Evolutionary conservation across 2,329 filamentous ascomycete genomes (phyloP), one percentile per base, ranked within the genome.

Genomic region (Penicillium hesseltinei): DNA sequence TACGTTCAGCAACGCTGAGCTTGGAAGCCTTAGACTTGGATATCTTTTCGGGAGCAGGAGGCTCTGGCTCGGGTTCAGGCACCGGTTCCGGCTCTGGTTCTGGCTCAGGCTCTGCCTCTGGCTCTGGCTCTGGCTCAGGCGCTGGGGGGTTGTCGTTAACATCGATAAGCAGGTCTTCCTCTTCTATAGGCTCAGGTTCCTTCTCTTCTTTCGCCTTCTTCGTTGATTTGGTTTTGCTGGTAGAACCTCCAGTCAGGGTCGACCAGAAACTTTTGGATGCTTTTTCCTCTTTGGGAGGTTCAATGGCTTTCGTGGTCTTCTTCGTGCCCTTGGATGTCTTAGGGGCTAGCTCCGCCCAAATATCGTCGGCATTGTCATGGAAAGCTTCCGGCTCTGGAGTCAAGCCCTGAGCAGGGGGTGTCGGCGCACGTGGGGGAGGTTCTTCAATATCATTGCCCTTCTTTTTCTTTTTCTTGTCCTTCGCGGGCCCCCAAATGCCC

Each of bases 1-100:
- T 80, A 63, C 80, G 80, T 62, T 85, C 83, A 17, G 80, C 77
- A 42, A 85, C 75, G 48, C 76, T 80, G 15, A 76, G 72, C 63
- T 77, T 79, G 47, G 66, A 70, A 23, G 72, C 57, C 65, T 78
- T 79, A 49, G 75, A 65, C 60, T 76, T 78, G 53, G 73, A 75
- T 46, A 72, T 70, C 62, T 77, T 71, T 65, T 77, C 77, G 57
- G 76, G 71, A 61, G 74, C 73, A 66, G 75, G 72, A 65, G 74
- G 71, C 62, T 72, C 69, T 63, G 73, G 67, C 57, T 70, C 62
- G 56, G 67, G 68, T 67, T 78, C 72, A 56, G 57, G 54, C 5
- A 51, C 33, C 62, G 73, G 66, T 60, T 69, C 62, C 56, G 67
- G 68, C 66, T 78, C 72, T 53, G 57, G 54, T 3, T 54, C 58